These are phyloP conservation scores for Mortierella sp. DNA, from an alignment of 371 early-diverging fungal species.

Conservation along the genomic window DNA sequence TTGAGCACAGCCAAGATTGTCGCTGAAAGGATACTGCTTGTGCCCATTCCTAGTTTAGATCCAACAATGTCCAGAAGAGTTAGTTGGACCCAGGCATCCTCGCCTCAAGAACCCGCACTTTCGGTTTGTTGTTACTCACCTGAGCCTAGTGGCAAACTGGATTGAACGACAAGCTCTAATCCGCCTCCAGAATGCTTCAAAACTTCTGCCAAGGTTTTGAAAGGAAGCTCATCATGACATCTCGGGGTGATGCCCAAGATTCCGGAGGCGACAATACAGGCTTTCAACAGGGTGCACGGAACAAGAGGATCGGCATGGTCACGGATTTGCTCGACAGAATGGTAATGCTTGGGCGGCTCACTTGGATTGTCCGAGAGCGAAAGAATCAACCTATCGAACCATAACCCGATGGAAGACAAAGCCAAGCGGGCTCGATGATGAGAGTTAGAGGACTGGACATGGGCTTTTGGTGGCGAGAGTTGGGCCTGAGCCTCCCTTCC, in stretches of 20 bases:
- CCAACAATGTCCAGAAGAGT: background rate
- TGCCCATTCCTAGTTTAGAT: slow-evolving; percentile 32
- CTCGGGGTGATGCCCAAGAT: slow-evolving; percentile 33
- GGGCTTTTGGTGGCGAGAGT: too few species aligned
- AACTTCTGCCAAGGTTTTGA: slow-evolving; percentile 28
- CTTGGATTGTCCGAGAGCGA: slow-evolving; percentile 30
- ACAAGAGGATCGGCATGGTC: slow-evolving; percentile 48
- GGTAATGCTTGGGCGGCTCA: slow-evolving; percentile 20
- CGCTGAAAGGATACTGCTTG: slow-evolving; percentile 44
- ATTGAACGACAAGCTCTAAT: slow-evolving; percentile 32
- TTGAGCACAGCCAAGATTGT: slow-evolving; percentile 40
- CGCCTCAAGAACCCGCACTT: too few species aligned
- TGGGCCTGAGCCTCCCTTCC: too few species aligned
- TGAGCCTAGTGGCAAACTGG: slow-evolving; percentile 42
- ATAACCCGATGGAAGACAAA: background rate
- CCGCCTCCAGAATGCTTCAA: slow-evolving; percentile 47
- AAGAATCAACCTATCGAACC: slow-evolving; percentile 20
- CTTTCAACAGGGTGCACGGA: slow-evolving; percentile 46
- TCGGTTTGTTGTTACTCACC: too few species aligned
- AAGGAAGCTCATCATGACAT: slow-evolving; percentile 23
- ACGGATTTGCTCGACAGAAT: slow-evolving; percentile 36
- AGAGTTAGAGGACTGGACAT: background rate
- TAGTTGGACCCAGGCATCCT: too few species aligned
- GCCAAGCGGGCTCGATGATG: background rate
- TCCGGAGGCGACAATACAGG: slow-evolving; percentile 46